Percentiles rank a stretch among this genome's conserved stretches.
These are phyloP conservation scores for Chlorophyllum brunneum DNA, from an alignment of 768 basidiomycete genomes.

Conservation along the genomic window DNA sequence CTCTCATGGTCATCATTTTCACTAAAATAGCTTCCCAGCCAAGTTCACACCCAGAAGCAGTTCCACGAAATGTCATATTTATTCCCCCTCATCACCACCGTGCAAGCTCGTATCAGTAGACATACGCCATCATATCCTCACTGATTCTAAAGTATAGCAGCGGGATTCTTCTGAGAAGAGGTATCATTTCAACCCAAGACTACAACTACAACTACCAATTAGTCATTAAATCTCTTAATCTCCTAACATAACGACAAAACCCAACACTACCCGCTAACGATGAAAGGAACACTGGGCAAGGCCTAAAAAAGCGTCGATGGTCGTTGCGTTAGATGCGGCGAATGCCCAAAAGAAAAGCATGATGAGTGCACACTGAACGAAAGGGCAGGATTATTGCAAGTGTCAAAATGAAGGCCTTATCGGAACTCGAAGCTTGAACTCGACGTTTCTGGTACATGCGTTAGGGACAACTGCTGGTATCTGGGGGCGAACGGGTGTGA, in stretches of 20 bases:
- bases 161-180: neutral
- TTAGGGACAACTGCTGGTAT: constrained; percentile 85
- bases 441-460: constrained; percentile 69
- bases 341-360: constrained; percentile 6
- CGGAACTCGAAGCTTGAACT: constrained; percentile 87
- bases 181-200: neutral
- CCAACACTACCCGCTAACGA: neutral
- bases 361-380: constrained; percentile 8
- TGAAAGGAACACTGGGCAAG: neutral
- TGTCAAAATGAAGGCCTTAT: constrained; percentile 28
- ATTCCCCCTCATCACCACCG: too few species aligned
- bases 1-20: neutral
- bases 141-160: too few species aligned
- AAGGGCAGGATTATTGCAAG: neutral
- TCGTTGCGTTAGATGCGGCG: neutral
- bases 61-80: neutral
- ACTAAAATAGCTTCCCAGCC: neutral
- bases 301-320: too few species aligned
- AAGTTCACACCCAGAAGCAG: too few species aligned
- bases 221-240: constrained; percentile 1
- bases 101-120: too few species aligned
- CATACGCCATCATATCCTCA: neutral
- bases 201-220: constrained; percentile 9
- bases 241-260: neutral
- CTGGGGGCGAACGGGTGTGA: constrained; percentile 32